Percentiles rank a stretch among this genome's conserved stretches.
phyloP scores from a whole-genome alignment of 1,139 yeast genomes.

The Pichia sp. region DNA sequence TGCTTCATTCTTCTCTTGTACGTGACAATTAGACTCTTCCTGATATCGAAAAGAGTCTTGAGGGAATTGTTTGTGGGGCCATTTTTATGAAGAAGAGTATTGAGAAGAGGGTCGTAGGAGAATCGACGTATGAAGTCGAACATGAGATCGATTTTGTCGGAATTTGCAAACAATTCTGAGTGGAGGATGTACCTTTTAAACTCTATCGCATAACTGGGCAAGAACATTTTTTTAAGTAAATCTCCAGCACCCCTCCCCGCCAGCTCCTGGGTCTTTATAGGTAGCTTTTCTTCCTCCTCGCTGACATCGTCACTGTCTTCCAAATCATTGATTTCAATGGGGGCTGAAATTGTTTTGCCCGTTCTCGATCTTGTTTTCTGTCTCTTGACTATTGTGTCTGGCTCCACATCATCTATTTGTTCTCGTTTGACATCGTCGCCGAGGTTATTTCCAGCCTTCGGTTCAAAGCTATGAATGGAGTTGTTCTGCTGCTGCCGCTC shows the following conservation, averaged over 20 bases:
- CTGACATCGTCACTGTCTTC: slow-evolving; percentile 16
- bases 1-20: slow-evolving; percentile 26
- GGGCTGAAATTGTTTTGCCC: slow-evolving; percentile 12
- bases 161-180: slow-evolving; percentile 23
- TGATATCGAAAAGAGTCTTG: slow-evolving; percentile 25
- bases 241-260: not conserved
- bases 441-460: not conserved
- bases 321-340: slow-evolving; percentile 18
- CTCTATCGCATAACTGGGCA: slow-evolving; percentile 19
- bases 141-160: slow-evolving; percentile 28
- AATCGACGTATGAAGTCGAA: slow-evolving; percentile 28
- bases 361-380: not conserved
- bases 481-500: not conserved
- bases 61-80: slow-evolving; percentile 8
- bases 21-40: slow-evolving; percentile 27
- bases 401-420: not conserved
- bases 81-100: slow-evolving; percentile 13
- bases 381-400: slow-evolving; percentile 2
- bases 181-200: slow-evolving; percentile 24
- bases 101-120: slow-evolving; percentile 20
- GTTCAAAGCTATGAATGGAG: too few species aligned
- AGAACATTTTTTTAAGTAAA: slow-evolving; percentile 18
- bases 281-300: slow-evolving; percentile 3
- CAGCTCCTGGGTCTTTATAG: not conserved
- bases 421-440: not conserved